These are phyloP conservation scores for Furcasterigmium sp. DNA, from an alignment of 2,329 filamentous ascomycete species.

Conservation along the genomic window DNA sequence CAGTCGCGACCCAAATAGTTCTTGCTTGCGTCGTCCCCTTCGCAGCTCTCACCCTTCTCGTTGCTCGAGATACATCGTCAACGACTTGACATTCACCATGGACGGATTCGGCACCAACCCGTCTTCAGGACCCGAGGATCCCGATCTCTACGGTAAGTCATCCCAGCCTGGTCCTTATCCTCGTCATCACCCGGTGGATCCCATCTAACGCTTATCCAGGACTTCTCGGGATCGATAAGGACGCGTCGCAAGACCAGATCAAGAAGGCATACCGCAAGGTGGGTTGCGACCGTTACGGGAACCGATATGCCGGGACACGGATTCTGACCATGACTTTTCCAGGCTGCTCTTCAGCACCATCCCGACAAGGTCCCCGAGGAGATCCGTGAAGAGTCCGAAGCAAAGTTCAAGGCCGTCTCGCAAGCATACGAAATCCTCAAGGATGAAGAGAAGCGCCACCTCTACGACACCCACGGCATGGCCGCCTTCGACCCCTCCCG, in stretches of 20 bases:
- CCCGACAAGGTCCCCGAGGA: conserved; percentile 93
- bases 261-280: conserved; percentile 97
- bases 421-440: conserved; percentile 97
- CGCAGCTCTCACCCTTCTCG: conserved; percentile 5
- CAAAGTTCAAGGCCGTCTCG: conserved; percentile 87
- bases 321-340: conserved; percentile 4
- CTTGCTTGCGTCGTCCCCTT: neutral
- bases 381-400: conserved; percentile 78
- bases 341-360: conserved; percentile 85
- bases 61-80: conserved; percentile 4
- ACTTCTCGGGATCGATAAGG: conserved; percentile 70
- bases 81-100: conserved; percentile 12
- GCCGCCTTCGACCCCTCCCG: conserved; percentile 80
- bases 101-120: conserved; percentile 9
- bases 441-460: conserved; percentile 86
- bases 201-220: conserved; percentile 42
- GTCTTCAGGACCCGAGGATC: conserved; percentile 26
- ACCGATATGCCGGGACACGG: conserved; percentile 2
- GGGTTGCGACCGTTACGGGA: conserved; percentile 16
- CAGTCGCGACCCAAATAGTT: neutral
- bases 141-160: conserved; percentile 57
- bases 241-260: conserved; percentile 73
- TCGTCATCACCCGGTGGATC: conserved; percentile 10
- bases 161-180: conserved; percentile 1
- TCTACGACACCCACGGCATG: conserved; percentile 96